A percentile compares a stretch with the other conserved stretches of the same genome.
These are phyloP conservation scores for Candida ponderosae DNA, from an alignment of 805 yeast genomes.

Conservation along the genomic window DNA sequence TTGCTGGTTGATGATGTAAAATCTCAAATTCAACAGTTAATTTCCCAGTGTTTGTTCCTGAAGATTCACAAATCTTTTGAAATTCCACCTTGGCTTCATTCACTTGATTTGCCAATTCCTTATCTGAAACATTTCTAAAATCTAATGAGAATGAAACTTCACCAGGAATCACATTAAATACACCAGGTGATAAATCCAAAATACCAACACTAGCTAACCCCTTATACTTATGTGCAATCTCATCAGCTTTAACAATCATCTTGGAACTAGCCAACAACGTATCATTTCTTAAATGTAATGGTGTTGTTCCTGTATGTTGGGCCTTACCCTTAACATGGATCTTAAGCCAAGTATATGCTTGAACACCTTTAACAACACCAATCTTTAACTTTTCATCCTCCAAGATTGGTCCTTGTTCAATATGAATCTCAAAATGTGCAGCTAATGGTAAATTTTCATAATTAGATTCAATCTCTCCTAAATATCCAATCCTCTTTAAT, in stretches of 20 bases:
- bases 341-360: slow-evolving; percentile 57
- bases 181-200: slow-evolving; percentile 47
- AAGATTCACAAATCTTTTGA: slow-evolving; percentile 24
- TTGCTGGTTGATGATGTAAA: slow-evolving; percentile 46
- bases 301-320: slow-evolving; percentile 72
- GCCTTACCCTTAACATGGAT: slow-evolving; percentile 54
- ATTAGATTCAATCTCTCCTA: slow-evolving; percentile 43
- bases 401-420: slow-evolving; percentile 70
- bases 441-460: slow-evolving; percentile 46
- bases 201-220: slow-evolving; percentile 58
- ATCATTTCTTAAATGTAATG: slow-evolving; percentile 52
- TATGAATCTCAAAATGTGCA: slow-evolving; percentile 69
- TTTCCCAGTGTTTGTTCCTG: slow-evolving; percentile 14
- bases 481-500: slow-evolving; percentile 53
- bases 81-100: slow-evolving; percentile 31
- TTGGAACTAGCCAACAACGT: slow-evolving; percentile 51
- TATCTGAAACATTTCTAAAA: slow-evolving; percentile 47
- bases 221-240: slow-evolving; percentile 40
- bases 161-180: slow-evolving; percentile 63
- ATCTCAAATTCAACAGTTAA: slow-evolving; percentile 33
- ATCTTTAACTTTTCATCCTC: slow-evolving; percentile 47
- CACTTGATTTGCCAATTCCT: slow-evolving; percentile 26
- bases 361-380: slow-evolving; percentile 63
- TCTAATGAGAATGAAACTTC: slow-evolving; percentile 54
- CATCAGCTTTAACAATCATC: slow-evolving; percentile 48